A percentile compares a stretch with the other conserved stretches of the same genome.
Evolutionary conservation across 78 protist genomes (phyloP).

Genomic region (Dictyostelium firmibasis): DNA sequence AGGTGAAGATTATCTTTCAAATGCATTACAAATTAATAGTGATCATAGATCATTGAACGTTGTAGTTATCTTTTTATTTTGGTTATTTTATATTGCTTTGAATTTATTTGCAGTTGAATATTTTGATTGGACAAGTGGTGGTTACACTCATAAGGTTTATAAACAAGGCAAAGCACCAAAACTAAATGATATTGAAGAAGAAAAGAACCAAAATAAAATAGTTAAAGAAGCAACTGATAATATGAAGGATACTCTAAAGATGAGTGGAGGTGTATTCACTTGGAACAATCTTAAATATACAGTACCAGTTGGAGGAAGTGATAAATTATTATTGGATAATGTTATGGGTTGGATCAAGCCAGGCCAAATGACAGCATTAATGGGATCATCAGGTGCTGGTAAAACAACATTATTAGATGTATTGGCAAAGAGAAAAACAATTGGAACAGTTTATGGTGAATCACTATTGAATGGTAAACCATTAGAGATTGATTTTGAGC

Average conservation of each 20-base stretch:
- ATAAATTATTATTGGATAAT: slow-evolving; percentile 41
- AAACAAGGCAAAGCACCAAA: slow-evolving; percentile 70
- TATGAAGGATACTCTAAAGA: slow-evolving; percentile 27
- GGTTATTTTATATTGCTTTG: slow-evolving; percentile 39
- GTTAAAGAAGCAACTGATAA: slow-evolving; percentile 71
- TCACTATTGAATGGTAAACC: slow-evolving; percentile 83
- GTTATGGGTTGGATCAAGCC: slow-evolving; percentile 69
- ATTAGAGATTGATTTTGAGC: slow-evolving; percentile 63
- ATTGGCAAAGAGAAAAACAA: slow-evolving; percentile 86
- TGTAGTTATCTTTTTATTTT: background rate
- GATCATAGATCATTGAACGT: slow-evolving; percentile 3
- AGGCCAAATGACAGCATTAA: slow-evolving; percentile 84
- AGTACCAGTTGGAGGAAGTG: slow-evolving; percentile 48
- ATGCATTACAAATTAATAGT: background rate
- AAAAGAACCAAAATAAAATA: slow-evolving; percentile 59
- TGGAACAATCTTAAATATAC: slow-evolving; percentile 71
- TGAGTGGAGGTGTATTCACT: slow-evolving; percentile 64
- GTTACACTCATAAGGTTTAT: slow-evolving; percentile 73
- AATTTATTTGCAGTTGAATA: slow-evolving; percentile 42
- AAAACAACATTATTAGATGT: slow-evolving; percentile 91
- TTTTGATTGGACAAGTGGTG: slow-evolving; percentile 72
- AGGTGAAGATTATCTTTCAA: slow-evolving; percentile 25
- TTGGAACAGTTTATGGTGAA: slow-evolving; percentile 79
- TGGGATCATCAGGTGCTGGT: slow-evolving; percentile 86
- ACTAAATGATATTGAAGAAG: slow-evolving; percentile 60